phyloP scores from a whole-genome alignment of 169 alveolate species.

The Plasmodium vivax region DNA sequence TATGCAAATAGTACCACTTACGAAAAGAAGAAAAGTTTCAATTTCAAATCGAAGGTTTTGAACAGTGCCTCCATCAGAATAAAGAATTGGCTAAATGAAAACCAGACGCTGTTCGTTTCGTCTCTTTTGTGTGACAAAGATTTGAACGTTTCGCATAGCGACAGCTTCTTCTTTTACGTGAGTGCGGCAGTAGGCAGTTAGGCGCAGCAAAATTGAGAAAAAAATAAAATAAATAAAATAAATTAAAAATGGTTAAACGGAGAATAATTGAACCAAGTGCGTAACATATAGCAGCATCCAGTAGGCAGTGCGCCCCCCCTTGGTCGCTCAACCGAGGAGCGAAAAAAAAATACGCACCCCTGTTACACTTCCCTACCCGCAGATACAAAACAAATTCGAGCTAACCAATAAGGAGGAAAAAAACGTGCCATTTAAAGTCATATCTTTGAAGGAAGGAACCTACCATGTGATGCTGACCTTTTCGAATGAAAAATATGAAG shows the following conservation, averaged over 20 bases:
- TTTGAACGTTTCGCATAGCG: neutral
- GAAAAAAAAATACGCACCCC: neutral
- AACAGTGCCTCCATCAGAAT: constrained; percentile 48
- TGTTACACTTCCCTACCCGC: neutral
- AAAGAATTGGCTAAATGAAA: constrained; percentile 66
- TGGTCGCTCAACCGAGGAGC: neutral
- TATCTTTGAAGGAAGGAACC: constrained; percentile 48
- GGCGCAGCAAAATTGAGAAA: neutral
- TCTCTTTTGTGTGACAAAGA: constrained; percentile 14
- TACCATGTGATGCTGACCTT: constrained; percentile 38
- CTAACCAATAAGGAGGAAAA: constrained; percentile 45
- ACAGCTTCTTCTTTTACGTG: constrained; percentile 44
- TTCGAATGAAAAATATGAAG: constrained; percentile 70
- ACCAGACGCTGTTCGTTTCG: constrained; percentile 25
- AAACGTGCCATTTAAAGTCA: constrained; percentile 17
- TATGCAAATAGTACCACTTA: constrained; percentile 30
- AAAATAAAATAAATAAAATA: neutral
- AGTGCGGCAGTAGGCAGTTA: constrained; percentile 5
- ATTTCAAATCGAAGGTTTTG: constrained; percentile 49
- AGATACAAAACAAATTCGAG: constrained; percentile 24
- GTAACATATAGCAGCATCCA: neutral
- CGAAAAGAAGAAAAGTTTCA: constrained; percentile 36
- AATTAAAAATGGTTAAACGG: neutral
- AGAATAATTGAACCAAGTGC: neutral
- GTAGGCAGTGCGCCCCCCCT: neutral